phyloP scores from a whole-genome alignment of 768 basidiomycete genomes.

The Tylopilus sp. region DNA sequence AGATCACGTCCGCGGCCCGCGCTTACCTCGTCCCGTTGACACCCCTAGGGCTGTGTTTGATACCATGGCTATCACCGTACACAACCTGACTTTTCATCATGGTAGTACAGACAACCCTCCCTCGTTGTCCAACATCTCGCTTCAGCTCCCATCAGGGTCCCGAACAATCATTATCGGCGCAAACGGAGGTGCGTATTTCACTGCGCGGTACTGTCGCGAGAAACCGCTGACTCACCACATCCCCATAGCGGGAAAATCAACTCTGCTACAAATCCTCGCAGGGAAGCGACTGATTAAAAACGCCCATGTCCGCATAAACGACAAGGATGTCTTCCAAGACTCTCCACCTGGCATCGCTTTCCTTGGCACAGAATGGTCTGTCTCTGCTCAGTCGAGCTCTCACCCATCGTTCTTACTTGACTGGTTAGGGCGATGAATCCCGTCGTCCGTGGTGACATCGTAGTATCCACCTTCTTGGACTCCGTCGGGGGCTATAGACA shows the following conservation, averaged over 20 bases:
- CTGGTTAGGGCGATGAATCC: conserved; percentile 89
- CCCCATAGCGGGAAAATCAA: conserved; percentile 84
- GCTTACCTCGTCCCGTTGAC: not conserved
- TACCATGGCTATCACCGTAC: conserved; percentile 34
- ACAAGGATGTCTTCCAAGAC: conserved; percentile 84
- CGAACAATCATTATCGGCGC: conserved; percentile 88
- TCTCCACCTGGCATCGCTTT: conserved; percentile 81
- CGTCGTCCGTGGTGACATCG: conserved; percentile 89
- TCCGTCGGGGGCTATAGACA: conserved; percentile 95
- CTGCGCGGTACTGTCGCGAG: not conserved
- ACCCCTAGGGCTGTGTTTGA: not conserved
- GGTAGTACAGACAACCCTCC: conserved; percentile 35
- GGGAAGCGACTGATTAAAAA: conserved; percentile 78
- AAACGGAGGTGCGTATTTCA: conserved; percentile 72
- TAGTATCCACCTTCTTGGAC: conserved; percentile 92
- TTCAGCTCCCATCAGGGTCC: conserved; percentile 69
- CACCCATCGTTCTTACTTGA: not conserved
- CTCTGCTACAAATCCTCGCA: conserved; percentile 88
- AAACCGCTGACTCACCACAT: not conserved
- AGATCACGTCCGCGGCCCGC: not conserved
- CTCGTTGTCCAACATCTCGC: conserved; percentile 61
- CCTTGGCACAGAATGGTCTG: conserved; percentile 91
- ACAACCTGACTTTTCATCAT: conserved; percentile 58
- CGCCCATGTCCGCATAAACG: conserved; percentile 68
- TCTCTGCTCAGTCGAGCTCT: conserved; percentile 7